Evolutionary conservation across 345 rosid species (phyloP), one percentile per base, ranked within the genome.

Genomic region (Populus pruinosa): DNA sequence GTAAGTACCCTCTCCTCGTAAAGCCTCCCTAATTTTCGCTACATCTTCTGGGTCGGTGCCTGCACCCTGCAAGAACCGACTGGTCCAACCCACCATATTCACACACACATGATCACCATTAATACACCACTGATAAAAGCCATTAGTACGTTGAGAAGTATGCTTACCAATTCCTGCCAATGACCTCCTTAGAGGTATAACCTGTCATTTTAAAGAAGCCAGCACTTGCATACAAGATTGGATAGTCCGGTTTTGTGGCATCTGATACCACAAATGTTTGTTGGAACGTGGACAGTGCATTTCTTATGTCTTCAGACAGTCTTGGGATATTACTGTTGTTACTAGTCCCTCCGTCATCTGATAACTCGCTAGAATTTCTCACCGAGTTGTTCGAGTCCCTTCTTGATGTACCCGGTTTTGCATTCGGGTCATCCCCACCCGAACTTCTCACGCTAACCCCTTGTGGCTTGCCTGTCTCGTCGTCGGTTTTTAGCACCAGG

Each of bases 201-300:
- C 99, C 99, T 0, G 99, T 95, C 99, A 95, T 95, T 68, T 87
- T 95, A 82, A 95, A 95, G 85, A 95, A 95, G 31, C 99, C 99
- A 59, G 96, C 99, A 86, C 99, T 95, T 17, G 99, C 99, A 78
- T 93, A 95, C 90, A 95, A 23, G 65, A 92, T 93, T 72, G 99
- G 99, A 80, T 74, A 86, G 76, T 93, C 98, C 12, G 97, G 92
- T 87, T 92, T 92, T 65, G 97, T 93, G 55, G 97, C 98, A 86
- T 95, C 99, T 66, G 99, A 89, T 55, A 95, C 99, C 47, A 95
- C 94, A 72, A 95, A 95, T 47, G 99, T 95, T 79, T 95, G 99
- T 76, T 95, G 97, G 80, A 95, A 95, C 21, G 98, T 80, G 0
- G 97, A 95, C 63, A 95, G 80, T 13, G 96, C 99, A 27, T 93